Conservation (phyloP, 441 rosid genomes). For the Populus tomentosa region DNA sequence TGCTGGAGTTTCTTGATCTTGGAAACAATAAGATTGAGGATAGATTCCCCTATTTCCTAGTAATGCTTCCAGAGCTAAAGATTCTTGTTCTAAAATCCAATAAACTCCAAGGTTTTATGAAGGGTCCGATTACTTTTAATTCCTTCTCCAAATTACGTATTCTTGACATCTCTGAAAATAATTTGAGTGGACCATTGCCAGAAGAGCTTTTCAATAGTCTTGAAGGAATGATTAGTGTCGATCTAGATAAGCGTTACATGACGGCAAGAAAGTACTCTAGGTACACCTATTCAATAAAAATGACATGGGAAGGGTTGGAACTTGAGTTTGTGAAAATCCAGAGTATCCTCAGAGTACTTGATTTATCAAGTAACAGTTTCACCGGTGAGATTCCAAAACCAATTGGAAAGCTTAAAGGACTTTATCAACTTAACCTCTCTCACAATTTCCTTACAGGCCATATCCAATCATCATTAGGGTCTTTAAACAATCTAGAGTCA, state of each 20-base stretch:
- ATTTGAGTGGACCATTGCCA: too few species aligned
- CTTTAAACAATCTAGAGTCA: background rate
- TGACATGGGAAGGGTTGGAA: background rate
- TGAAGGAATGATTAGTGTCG: background rate
- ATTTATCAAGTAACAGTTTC: background rate
- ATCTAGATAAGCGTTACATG: background rate
- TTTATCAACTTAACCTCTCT: background rate
- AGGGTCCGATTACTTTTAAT: too few species aligned
- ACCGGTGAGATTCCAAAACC: background rate
- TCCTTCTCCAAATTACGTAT: too few species aligned
- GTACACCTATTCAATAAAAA: background rate
- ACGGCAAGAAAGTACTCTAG: rapidly evolving
- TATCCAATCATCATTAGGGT: background rate
- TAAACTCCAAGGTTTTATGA: too few species aligned
- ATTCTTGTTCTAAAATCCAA: too few species aligned
- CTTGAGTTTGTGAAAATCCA: background rate
- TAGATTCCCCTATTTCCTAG: too few species aligned
- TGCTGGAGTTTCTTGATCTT: too few species aligned
- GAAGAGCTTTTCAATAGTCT: background rate
- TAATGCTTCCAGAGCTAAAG: too few species aligned
- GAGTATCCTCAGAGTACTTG: background rate
- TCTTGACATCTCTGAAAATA: too few species aligned
- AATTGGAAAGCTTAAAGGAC: background rate
- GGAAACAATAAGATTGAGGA: too few species aligned
- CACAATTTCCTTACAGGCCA: background rate